Conservation (phyloP, 2,329 filamentous ascomycete genomes). For the Pseudocercospora crystallina region DNA sequence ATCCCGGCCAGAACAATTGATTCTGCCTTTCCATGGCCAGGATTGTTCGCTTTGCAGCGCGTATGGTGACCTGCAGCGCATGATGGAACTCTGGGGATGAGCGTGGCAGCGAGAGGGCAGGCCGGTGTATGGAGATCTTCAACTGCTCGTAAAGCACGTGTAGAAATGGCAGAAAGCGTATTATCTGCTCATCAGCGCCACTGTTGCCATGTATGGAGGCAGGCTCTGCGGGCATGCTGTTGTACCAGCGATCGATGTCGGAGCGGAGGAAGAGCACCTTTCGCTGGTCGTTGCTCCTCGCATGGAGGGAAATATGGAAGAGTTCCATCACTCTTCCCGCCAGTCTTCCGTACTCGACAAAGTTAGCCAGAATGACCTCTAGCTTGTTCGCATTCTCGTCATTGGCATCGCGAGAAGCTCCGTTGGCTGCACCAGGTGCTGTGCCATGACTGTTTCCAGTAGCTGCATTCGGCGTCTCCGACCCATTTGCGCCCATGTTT, state of each 20-base stretch:
- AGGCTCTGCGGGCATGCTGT: constrained; percentile 26
- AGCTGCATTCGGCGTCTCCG: too few relatives aligned
- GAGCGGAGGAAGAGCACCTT: constrained; percentile 24
- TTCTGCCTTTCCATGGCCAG: constrained; percentile 26
- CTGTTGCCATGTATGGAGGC: constrained; percentile 15
- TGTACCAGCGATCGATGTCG: constrained; percentile 29
- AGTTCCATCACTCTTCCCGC: constrained; percentile 25
- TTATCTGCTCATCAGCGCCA: constrained; percentile 20
- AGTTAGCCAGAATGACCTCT: constrained; percentile 25
- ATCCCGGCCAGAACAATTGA: constrained; percentile 36
- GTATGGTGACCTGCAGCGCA: constrained; percentile 34
- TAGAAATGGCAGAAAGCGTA: constrained; percentile 31
- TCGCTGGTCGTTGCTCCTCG: constrained; percentile 20
- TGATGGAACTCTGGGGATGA: constrained; percentile 33
- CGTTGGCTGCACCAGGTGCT: neutral
- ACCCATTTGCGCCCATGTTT: too few relatives aligned
- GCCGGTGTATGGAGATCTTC: constrained; percentile 37
- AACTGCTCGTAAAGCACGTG: constrained; percentile 36
- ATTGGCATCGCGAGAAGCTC: neutral
- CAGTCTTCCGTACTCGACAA: constrained; percentile 26
- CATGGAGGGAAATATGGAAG: constrained; percentile 24
- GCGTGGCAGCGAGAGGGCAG: constrained; percentile 37
- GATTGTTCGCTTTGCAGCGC: constrained; percentile 32
- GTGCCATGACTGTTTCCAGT: too few relatives aligned
- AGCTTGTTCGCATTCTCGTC: constrained; percentile 3